A percentile compares a stretch with the other conserved stretches of the same genome.
Conservation (phyloP, 805 yeast genomes). For the Starmerella potacharoeniae region DNA sequence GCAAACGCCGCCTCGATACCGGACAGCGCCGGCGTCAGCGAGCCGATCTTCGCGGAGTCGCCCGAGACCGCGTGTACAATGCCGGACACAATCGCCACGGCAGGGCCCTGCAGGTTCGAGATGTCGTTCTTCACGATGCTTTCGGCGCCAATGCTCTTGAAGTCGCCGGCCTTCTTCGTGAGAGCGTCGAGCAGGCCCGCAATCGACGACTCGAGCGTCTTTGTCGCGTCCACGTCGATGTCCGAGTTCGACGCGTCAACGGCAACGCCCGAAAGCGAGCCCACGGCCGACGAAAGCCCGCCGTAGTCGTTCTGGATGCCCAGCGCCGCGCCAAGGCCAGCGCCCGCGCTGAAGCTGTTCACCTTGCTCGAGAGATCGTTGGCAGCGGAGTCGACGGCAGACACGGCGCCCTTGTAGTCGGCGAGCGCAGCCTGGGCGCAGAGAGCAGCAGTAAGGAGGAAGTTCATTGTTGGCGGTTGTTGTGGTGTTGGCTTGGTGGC, state of each 20-base stretch:
- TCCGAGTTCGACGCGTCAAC: slow-evolving; percentile 11
- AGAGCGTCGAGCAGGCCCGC: slow-evolving; percentile 19
- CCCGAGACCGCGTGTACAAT: slow-evolving; percentile 16
- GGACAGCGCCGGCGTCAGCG: slow-evolving; percentile 11
- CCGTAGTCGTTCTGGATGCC: slow-evolving; percentile 24
- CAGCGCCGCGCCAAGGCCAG: slow-evolving; percentile 23
- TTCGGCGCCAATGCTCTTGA: slow-evolving; percentile 21
- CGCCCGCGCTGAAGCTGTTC: neutral
- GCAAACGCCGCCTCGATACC: slow-evolving; percentile 13
- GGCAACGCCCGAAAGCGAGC: slow-evolving; percentile 10
- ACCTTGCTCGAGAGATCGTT: neutral
- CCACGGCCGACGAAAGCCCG: slow-evolving; percentile 18
- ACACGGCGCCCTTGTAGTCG: neutral
- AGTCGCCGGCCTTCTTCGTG: slow-evolving; percentile 22
- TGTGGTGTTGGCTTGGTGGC: neutral
- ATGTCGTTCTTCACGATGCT: slow-evolving; percentile 23
- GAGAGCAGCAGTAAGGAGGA: neutral
- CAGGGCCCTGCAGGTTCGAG: slow-evolving; percentile 18
- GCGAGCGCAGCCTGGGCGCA: neutral
- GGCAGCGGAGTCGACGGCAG: neutral
- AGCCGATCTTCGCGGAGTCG: slow-evolving; percentile 14
- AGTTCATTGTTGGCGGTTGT: neutral
- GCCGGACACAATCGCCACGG: slow-evolving; percentile 18
- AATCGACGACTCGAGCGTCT: slow-evolving; percentile 13
- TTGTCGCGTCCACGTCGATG: slow-evolving; percentile 6